These are phyloP conservation scores for Paspalum vaginatum DNA, from an alignment of 176 grass and related monocot genomes.

Conservation along the genomic window DNA sequence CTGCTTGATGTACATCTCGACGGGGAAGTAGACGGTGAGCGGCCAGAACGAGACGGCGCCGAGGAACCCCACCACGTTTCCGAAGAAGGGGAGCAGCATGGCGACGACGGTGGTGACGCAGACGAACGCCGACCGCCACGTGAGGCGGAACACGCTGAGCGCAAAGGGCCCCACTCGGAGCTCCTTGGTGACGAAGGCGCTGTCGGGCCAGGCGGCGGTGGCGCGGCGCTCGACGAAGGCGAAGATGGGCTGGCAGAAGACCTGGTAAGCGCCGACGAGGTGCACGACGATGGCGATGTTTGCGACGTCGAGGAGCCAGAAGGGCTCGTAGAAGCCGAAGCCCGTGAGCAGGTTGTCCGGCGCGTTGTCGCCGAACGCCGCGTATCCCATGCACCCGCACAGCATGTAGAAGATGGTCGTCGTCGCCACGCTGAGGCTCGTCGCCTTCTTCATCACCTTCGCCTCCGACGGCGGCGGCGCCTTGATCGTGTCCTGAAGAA, in stretches of 20 bases:
- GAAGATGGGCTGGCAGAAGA: constrained; percentile 74
- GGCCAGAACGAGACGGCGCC: constrained; percentile 96
- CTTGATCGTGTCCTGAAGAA: constrained; percentile 62
- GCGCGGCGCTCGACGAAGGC: constrained; percentile 70
- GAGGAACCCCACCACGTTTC: constrained; percentile 70
- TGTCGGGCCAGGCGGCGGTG: constrained; percentile 39
- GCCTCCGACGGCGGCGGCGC: constrained; percentile 68
- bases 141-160: constrained; percentile 58
- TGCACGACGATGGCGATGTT: constrained; percentile 78
- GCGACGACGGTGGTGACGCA: constrained; percentile 68
- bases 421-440: constrained; percentile 47
- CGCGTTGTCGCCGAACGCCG: constrained; percentile 61
- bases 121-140: constrained; percentile 73
- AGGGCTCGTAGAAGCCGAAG: constrained; percentile 81
- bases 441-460: constrained; percentile 69
- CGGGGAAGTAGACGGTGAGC: constrained; percentile 87
- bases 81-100: constrained; percentile 92
- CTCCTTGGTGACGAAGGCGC: constrained; percentile 48
- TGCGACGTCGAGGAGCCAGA: constrained; percentile 80
- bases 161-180: constrained; percentile 35
- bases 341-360: constrained; percentile 75
- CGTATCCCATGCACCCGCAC: constrained; percentile 85
- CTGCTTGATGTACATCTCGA: constrained; percentile 94
- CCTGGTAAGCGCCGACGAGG: constrained; percentile 76
- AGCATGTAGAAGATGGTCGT: constrained; percentile 78